A percentile compares a stretch with the other conserved stretches of the same genome.
Evolutionary conservation across 148 eudicot species (phyloP).

Genomic region (Arctostaphylos glauca): DNA sequence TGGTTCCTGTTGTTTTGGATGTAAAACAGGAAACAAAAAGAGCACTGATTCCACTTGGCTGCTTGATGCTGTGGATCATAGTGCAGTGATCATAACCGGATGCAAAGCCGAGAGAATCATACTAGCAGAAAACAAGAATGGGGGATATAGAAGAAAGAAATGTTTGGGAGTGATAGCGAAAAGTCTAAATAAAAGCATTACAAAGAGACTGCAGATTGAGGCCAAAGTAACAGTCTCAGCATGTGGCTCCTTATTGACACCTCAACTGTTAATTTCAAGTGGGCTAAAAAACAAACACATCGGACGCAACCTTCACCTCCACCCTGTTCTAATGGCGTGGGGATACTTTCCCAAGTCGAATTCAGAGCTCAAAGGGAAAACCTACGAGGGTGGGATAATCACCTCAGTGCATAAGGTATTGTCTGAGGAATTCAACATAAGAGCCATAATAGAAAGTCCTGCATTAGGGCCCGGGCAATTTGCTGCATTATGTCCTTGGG

Average conservation of each 20-base stretch:
- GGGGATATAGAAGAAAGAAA: constrained; percentile 22
- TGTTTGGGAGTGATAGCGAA: constrained; percentile 51
- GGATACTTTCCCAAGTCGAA: constrained; percentile 59
- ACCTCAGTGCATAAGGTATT: constrained; percentile 47
- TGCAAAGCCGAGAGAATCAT: constrained; percentile 44
- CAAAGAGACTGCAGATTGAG: constrained; percentile 40
- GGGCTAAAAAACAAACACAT: constrained; percentile 58
- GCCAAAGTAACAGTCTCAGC: constrained; percentile 63
- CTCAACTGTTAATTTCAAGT: constrained; percentile 47
- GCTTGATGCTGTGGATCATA: constrained; percentile 48
- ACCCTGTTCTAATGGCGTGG: constrained; percentile 57
- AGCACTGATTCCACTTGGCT: constrained; percentile 67
- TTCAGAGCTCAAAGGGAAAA: constrained; percentile 35
- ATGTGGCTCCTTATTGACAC: constrained; percentile 62
- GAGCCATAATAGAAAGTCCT: constrained; percentile 30
- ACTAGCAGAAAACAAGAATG: constrained; percentile 19
- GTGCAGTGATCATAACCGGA: constrained; percentile 54
- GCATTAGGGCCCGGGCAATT: constrained; percentile 30
- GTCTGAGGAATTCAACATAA: constrained; percentile 23
- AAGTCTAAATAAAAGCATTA: constrained; percentile 24
- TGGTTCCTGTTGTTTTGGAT: constrained; percentile 66
- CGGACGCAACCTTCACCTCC: constrained; percentile 59
- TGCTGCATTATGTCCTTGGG: constrained; percentile 37
- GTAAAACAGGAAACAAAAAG: constrained; percentile 46
- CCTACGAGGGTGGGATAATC: constrained; percentile 59